A percentile compares a stretch with the other conserved stretches of the same genome.
These are phyloP conservation scores for Lagenidium giganteum DNA, from an alignment of 352 stramenopile species.

Conservation along the genomic window DNA sequence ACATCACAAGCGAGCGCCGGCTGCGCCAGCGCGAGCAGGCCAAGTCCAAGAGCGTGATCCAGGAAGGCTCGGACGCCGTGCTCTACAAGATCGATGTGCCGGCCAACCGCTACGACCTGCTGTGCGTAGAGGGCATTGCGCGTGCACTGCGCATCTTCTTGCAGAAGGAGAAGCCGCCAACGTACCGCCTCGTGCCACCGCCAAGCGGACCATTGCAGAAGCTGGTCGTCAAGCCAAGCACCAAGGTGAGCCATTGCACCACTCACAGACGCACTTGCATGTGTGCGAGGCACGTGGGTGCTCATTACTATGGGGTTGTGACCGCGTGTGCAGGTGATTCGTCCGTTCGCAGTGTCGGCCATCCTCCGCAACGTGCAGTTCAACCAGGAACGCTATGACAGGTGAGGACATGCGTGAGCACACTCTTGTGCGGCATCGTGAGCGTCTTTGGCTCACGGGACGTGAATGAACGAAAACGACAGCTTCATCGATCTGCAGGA, in stretches of 20 bases:
- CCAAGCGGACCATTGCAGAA: constrained; percentile 61
- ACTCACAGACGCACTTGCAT: background rate
- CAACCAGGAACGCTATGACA: constrained; percentile 94
- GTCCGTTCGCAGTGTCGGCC: constrained; percentile 97
- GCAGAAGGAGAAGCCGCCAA: constrained; percentile 90
- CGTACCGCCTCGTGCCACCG: constrained; percentile 70
- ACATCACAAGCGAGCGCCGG: constrained; percentile 85
- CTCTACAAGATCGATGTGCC: constrained; percentile 99
- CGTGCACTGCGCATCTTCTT: constrained; percentile 97
- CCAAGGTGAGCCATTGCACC: constrained; percentile 39
- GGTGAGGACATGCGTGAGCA: constrained; percentile 11
- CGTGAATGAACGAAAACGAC: background rate
- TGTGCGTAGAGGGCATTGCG: constrained; percentile 98
- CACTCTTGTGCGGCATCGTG: too few relatives aligned
- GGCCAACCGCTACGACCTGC: constrained; percentile 99
- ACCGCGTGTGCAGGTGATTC: constrained; percentile 56
- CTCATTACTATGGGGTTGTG: background rate
- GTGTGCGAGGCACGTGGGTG: background rate
- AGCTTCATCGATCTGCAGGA: constrained; percentile 99
- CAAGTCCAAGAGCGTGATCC: constrained; percentile 49
- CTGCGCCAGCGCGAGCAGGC: constrained; percentile 84
- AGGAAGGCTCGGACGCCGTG: constrained; percentile 80
- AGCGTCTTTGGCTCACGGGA: background rate
- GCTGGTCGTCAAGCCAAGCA: constrained; percentile 86
- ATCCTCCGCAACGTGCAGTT: constrained; percentile 97